Conservation (phyloP, 1,284 basidiomycete genomes). For the Peniophora sp. region DNA sequence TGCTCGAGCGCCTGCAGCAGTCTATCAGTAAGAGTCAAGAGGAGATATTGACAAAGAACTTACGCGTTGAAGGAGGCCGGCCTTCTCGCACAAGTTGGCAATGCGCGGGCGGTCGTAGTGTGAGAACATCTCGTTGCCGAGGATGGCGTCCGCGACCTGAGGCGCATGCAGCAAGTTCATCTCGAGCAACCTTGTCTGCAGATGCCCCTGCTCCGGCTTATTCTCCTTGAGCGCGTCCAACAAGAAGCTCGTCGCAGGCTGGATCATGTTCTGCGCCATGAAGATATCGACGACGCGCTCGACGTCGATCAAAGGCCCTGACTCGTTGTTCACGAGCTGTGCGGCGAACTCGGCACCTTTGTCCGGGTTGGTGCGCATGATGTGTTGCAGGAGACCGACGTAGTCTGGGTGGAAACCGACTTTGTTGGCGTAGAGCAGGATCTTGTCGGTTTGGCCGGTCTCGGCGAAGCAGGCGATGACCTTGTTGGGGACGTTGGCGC, state of each 20-base stretch:
- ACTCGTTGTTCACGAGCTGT: constrained; percentile 93
- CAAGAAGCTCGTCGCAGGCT: constrained; percentile 97
- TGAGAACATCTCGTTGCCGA: constrained; percentile 98
- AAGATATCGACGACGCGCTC: constrained; percentile 97
- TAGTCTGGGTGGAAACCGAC: constrained; percentile 95
- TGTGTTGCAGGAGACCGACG: constrained; percentile 90
- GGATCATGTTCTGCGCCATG: constrained; percentile 99
- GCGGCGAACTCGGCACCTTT: constrained; percentile 97
- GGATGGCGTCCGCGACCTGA: constrained; percentile 98
- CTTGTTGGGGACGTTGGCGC: constrained; percentile 98
- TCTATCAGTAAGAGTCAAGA: constrained; percentile 5
- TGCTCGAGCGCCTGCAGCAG: constrained; percentile 85
- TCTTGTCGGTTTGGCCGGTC: constrained; percentile 98
- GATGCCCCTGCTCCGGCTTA: constrained; percentile 92
- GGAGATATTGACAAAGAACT: constrained; percentile 6
- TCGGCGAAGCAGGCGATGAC: constrained; percentile 99
- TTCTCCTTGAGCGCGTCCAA: constrained; percentile 99
- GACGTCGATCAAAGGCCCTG: constrained; percentile 88
- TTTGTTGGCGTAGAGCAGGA: constrained; percentile 96
- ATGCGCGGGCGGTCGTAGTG: constrained; percentile 96
- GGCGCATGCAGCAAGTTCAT: constrained; percentile 98
- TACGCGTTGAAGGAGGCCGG: constrained; percentile 89
- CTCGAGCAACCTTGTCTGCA: constrained; percentile 95
- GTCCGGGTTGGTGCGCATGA: constrained; percentile 95
- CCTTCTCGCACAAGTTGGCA: constrained; percentile 98